These are phyloP conservation scores for Chloromonas sp. DNA, from an alignment of 163 green algal species.

Conservation along the genomic window DNA sequence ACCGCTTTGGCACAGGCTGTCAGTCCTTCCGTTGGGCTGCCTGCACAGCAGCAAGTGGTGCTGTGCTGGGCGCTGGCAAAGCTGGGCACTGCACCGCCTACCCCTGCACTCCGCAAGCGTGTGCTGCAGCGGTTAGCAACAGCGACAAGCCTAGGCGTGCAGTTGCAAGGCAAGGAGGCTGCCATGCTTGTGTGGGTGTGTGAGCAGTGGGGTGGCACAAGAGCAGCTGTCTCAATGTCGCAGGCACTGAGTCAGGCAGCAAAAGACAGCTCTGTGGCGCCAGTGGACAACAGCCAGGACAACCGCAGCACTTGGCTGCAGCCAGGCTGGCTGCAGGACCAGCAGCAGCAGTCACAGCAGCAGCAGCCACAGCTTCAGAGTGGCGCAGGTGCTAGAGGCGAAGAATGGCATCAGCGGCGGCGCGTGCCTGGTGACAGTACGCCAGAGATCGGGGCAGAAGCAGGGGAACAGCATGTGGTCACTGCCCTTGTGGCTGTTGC, in stretches of 20 bases:
- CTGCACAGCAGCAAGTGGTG: not conserved
- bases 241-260: no score
- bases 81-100: no score
- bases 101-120: not conserved
- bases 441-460: not conserved
- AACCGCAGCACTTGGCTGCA: not conserved
- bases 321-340: not conserved
- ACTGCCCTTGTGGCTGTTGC: not conserved
- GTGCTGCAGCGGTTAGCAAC: not conserved
- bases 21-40: not conserved
- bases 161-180: not conserved
- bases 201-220: not conserved
- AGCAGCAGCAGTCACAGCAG: not conserved
- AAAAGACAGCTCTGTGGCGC: no score
- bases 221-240: not conserved
- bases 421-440: not conserved
- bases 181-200: not conserved
- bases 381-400: not conserved
- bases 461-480: not conserved
- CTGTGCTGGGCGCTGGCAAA: not conserved
- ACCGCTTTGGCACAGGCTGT: no score
- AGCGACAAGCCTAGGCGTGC: not conserved
- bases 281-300: no score
- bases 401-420: not conserved
- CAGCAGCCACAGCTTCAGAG: not conserved